Evolutionary conservation across 78 protist species (phyloP).

Genomic region (Dictyostelium purpureum): DNA sequence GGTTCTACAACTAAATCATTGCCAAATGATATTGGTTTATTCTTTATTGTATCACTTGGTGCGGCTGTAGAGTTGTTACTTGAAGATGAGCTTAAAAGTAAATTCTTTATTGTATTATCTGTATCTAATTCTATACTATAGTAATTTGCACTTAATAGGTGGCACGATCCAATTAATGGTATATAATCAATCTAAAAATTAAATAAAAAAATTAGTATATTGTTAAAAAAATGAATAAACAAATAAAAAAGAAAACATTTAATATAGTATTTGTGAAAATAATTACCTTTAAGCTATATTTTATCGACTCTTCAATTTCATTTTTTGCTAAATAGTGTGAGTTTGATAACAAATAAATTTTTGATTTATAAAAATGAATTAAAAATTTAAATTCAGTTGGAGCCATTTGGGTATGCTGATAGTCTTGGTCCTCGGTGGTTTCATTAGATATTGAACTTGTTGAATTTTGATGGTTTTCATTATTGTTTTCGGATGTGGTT

Average conservation of each 20-base stretch:
- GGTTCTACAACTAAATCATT: constrained; percentile 43
- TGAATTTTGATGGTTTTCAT: no score
- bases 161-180: constrained; percentile 40
- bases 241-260: not conserved
- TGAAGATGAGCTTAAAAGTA: no score
- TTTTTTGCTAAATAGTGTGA: constrained; percentile 14
- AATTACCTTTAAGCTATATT: constrained; percentile 5
- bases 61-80: not conserved
- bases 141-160: constrained; percentile 50
- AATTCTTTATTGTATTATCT: constrained; percentile 7
- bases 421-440: not conserved
- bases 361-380: constrained; percentile 63
- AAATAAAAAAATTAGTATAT: not conserved
- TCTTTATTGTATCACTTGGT: not conserved
- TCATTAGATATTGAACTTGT: no score
- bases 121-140: constrained; percentile 1
- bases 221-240: not conserved
- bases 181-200: constrained; percentile 21
- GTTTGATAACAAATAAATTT: constrained; percentile 43
- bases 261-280: not conserved
- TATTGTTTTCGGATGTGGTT: not conserved
- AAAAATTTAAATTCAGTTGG: constrained; percentile 57
- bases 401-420: constrained; percentile 39
- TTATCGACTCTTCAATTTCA: constrained; percentile 44
- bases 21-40: constrained; percentile 56